phyloP scores from a whole-genome alignment of 2,329 filamentous ascomycete genomes.

The Hymenoscyphus scutula region DNA sequence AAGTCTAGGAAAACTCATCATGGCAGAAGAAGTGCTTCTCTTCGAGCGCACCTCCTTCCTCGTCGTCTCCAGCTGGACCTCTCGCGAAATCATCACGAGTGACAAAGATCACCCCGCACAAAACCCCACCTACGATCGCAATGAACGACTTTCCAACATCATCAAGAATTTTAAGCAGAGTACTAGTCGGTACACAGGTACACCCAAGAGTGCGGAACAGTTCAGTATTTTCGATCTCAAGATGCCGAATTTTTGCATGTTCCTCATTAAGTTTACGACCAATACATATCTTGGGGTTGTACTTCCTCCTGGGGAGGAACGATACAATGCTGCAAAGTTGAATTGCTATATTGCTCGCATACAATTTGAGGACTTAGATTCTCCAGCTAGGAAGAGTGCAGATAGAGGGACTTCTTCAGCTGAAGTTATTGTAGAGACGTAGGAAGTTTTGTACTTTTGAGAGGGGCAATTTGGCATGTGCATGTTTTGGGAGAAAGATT shows the following conservation, averaged over 20 bases:
- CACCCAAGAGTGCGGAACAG: slow-evolving; percentile 77
- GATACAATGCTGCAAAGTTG: slow-evolving; percentile 85
- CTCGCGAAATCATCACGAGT: slow-evolving; percentile 35
- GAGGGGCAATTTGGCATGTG: neutral
- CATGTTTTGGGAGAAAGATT: neutral
- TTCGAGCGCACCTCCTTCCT: slow-evolving; percentile 96
- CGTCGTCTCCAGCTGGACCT: slow-evolving; percentile 89
- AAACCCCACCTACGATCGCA: slow-evolving; percentile 89
- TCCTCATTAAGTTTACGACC: slow-evolving; percentile 92
- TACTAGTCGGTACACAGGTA: slow-evolving; percentile 71
- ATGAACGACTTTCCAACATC: slow-evolving; percentile 94
- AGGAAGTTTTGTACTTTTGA: neutral
- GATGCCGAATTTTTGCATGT: slow-evolving; percentile 80
- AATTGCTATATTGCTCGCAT: slow-evolving; percentile 86
- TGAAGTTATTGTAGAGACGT: slow-evolving; percentile 4
- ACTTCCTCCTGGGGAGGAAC: slow-evolving; percentile 84
- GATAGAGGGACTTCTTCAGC: slow-evolving; percentile 29
- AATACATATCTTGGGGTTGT: slow-evolving; percentile 96
- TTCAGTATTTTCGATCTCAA: slow-evolving; percentile 81
- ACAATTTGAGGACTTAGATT: slow-evolving; percentile 71
- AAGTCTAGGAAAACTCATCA: slow-evolving; percentile 78
- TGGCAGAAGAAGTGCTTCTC: slow-evolving; percentile 89
- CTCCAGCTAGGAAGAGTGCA: slow-evolving; percentile 39
- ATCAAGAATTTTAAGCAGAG: slow-evolving; percentile 98
- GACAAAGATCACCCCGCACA: slow-evolving; percentile 40